Base-by-base conservation (phyloP, 2,329 filamentous ascomycete genomes). In the Septoria petroselini region DNA sequence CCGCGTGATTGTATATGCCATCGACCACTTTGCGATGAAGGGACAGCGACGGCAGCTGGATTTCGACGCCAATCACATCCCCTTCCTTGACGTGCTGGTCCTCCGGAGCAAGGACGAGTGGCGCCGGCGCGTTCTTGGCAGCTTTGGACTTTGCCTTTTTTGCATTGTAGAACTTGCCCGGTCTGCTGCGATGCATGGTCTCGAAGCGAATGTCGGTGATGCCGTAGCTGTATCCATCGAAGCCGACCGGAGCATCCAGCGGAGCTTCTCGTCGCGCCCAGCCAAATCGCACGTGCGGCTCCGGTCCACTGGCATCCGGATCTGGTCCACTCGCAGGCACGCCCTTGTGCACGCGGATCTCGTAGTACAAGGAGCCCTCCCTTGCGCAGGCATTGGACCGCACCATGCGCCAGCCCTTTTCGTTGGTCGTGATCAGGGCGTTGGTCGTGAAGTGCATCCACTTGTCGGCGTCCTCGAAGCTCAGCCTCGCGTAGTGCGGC, bases 51-150 rank as follows among this genome's bases (percentile, higher is more conserved):
- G 93, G 93, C 1, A 98, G 79, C 56, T 86, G 88, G 54, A 96
- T 95, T 68, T 97, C 89, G 35, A 98, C 75, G 3, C 93, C 93
- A 50, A 98, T 88, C 7, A 98, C 88, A 68, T 98, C 93, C 37
- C 91, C 93, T 68, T 95, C 90, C 37, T 80, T 78, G 43, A 97
- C 82, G 48, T 89, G 81, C 66, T 91, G 85, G 39, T 85, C 84
- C 41, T 68, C 63, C 3, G 63, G 59, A 7, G 61, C 48, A 23
- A 68, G 60, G 7, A 50, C 55, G 27, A 67, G 50, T 4, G 54
- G 55, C 12, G 58, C 48, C 4, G 63, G 62, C 1, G 85, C 79
- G 0, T 54, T 54, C 57, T 67, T 66, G 23, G 53, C 55, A 4
- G 68, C 59, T 49, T 75, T 75, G 30, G 63, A 61, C 45, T 58